These are phyloP conservation scores for Yarrowia sp. DNA, from an alignment of 805 yeast species.

Conservation along the genomic window DNA sequence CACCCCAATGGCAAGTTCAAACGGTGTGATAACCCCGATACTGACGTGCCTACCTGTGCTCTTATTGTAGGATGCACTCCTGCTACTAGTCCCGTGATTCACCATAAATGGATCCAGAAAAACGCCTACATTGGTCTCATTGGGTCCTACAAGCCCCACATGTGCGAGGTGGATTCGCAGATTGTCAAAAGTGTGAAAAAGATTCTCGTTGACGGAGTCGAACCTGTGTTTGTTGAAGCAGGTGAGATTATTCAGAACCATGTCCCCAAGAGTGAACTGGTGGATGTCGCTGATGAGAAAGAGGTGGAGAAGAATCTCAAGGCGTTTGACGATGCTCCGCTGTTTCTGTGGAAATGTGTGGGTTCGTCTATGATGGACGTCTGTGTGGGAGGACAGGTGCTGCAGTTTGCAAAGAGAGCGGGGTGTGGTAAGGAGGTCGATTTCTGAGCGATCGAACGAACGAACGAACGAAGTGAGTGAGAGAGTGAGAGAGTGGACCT, in stretches of 20 bases:
- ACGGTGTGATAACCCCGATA: not conserved
- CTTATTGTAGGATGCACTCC: conserved; percentile 35
- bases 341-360: conserved; percentile 36
- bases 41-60: conserved; percentile 13
- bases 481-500: too few relatives aligned
- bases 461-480: too few relatives aligned
- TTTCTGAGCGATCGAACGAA: not conserved
- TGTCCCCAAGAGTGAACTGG: not conserved
- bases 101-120: conserved; percentile 18
- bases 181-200: conserved; percentile 9
- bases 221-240: conserved; percentile 23
- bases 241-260: conserved; percentile 36
- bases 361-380: conserved; percentile 38
- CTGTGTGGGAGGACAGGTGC: conserved; percentile 12
- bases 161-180: conserved; percentile 27
- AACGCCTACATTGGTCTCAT: conserved; percentile 27
- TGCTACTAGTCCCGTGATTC: conserved; percentile 15
- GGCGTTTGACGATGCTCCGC: not conserved
- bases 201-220: conserved; percentile 27
- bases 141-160: conserved; percentile 37
- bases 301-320: not conserved
- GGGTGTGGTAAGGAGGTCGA: conserved; percentile 33
- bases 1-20: conserved; percentile 15
- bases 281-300: conserved; percentile 6
- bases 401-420: conserved; percentile 26